Conservation (phyloP, 108 stramenopile genomes). For the Cyclotella cryptica region DNA sequence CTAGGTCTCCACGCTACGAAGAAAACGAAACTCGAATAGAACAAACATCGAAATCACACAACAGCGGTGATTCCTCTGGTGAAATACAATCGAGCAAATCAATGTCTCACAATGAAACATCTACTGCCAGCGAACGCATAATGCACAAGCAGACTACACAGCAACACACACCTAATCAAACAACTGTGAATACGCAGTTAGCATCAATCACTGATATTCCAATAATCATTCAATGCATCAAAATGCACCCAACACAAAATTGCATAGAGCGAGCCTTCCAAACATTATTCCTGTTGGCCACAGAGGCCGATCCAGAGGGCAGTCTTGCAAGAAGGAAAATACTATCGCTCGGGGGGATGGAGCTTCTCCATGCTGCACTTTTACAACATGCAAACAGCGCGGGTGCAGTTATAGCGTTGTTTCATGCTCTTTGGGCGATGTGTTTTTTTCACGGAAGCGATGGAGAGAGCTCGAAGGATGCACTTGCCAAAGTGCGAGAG, state of each 20-base stretch:
- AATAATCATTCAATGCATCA: slow-evolving; percentile 12
- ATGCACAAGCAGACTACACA: neutral
- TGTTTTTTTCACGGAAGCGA: slow-evolving; percentile 8
- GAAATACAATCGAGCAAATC: neutral
- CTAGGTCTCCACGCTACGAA: no score
- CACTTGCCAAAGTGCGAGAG: slow-evolving; percentile 1
- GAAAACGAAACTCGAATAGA: neutral
- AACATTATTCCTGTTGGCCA: slow-evolving; percentile 21
- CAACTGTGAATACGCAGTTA: neutral
- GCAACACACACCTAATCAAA: neutral
- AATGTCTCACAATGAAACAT: no score
- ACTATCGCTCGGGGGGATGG: slow-evolving; percentile 1
- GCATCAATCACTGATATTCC: slow-evolving; percentile 29
- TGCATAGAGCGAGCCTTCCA: slow-evolving; percentile 25
- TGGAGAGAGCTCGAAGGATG: neutral
- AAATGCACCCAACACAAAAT: slow-evolving; percentile 11
- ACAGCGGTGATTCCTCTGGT: neutral
- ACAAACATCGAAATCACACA: neutral
- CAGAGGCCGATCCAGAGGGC: slow-evolving; percentile 21
- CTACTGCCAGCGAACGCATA: no score
- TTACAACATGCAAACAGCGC: slow-evolving; percentile 6
- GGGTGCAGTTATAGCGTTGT: slow-evolving; percentile 10
- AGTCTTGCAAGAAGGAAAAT: slow-evolving; percentile 20
- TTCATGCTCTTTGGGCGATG: slow-evolving; percentile 29
- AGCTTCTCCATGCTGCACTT: neutral